Evolutionary conservation across 805 yeast genomes (phyloP).

Genomic region (Nakazawaea wickerhamii): DNA sequence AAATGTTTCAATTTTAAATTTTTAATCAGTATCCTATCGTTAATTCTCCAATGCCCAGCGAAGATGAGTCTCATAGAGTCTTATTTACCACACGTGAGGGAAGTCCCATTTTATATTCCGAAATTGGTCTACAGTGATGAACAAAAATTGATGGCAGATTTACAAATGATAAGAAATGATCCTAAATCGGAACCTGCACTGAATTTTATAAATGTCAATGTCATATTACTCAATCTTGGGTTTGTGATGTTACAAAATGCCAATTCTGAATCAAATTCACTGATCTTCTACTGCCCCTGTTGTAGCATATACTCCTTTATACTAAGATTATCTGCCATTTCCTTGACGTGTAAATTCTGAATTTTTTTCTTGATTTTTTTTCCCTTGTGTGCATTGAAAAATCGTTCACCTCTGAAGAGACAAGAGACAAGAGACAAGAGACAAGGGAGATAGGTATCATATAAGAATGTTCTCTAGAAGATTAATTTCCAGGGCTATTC

Average conservation of each 20-base stretch:
- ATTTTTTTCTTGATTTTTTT: neutral
- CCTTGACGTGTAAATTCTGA: neutral
- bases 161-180: neutral
- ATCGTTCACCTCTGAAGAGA: neutral
- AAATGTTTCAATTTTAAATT: neutral
- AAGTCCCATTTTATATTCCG: neutral
- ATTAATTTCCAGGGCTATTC: neutral
- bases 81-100: neutral
- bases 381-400: neutral
- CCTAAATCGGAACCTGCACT: neutral
- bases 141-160: neutral
- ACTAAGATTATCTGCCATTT: neutral
- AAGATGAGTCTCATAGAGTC: neutral
- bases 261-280: neutral
- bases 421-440: neutral
- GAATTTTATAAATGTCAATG: neutral
- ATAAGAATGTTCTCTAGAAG: constrained; percentile 1
- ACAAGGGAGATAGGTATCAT: neutral
- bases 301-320: too few species aligned
- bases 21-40: neutral
- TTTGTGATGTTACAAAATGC: neutral
- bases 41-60: neutral
- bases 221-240: neutral
- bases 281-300: too few species aligned
- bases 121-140: neutral